Evolutionary conservation across 768 basidiomycete genomes (phyloP).

Genomic region (Pleurotus pulmonarius): DNA sequence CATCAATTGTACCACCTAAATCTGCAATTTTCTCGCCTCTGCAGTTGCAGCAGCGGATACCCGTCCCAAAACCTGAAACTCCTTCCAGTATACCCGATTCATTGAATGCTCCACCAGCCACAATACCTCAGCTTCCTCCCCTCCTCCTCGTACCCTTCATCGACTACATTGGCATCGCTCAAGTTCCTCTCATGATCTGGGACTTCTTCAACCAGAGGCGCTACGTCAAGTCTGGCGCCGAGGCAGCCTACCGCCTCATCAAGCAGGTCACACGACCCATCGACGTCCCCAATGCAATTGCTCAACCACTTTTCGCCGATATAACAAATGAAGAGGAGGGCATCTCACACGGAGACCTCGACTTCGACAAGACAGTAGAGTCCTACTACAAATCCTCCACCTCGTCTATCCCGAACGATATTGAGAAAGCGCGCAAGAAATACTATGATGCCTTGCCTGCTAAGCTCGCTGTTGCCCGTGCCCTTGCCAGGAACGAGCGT

Average conservation of each 20-base stretch:
- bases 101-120: constrained; percentile 45
- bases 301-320: constrained; percentile 18
- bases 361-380: constrained; percentile 71
- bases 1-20: constrained; percentile 16
- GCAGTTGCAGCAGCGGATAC: constrained; percentile 7
- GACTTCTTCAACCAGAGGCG: constrained; percentile 89
- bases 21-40: constrained; percentile 13
- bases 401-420: constrained; percentile 46
- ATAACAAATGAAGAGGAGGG: constrained; percentile 15
- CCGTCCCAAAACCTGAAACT: not conserved
- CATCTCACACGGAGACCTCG: constrained; percentile 54
- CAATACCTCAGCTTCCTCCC: constrained; percentile 73
- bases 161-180: constrained; percentile 75
- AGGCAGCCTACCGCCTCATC: constrained; percentile 77
- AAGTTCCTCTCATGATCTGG: constrained; percentile 87
- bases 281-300: constrained; percentile 24
- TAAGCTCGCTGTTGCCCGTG: constrained; percentile 69
- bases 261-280: constrained; percentile 61
- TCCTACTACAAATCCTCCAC: constrained; percentile 64
- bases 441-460: constrained; percentile 73
- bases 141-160: constrained; percentile 73
- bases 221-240: constrained; percentile 75
- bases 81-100: constrained; percentile 15
- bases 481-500: constrained; percentile 66
- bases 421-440: constrained; percentile 64